phyloP scores from a whole-genome alignment of 345 rosid genomes.

The Chamaenerion angustifolium region DNA sequence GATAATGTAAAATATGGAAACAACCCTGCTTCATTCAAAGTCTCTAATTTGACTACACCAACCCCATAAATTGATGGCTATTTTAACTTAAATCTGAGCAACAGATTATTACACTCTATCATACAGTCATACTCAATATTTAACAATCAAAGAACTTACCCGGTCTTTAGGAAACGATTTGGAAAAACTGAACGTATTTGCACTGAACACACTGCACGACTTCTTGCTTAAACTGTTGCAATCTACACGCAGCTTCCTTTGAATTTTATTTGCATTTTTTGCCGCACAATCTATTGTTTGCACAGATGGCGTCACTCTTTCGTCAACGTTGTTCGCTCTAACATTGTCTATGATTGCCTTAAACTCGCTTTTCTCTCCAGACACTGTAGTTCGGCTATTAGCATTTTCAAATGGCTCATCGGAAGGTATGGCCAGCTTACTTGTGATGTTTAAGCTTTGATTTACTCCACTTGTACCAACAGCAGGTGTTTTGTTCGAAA shows the following conservation, averaged over 20 bases:
- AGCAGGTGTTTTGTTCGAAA: conserved; percentile 32
- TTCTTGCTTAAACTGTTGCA: conserved; percentile 22
- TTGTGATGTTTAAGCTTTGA: conserved; percentile 19
- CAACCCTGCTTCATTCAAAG: no score
- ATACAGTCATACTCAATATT: background rate
- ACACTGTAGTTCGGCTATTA: conserved; percentile 19
- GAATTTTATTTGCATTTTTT: conserved; percentile 21
- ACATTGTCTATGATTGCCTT: conserved; percentile 17
- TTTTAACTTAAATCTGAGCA: no score
- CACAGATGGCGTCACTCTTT: conserved; percentile 17
- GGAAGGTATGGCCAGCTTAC: conserved; percentile 14
- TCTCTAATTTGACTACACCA: no score
- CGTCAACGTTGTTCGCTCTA: conserved; percentile 12
- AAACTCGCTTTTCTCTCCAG: conserved; percentile 24
- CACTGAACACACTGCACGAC: conserved; percentile 38
- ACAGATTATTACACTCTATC: no score
- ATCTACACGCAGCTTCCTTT: conserved; percentile 21
- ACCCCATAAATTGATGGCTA: no score
- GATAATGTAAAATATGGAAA: no score
- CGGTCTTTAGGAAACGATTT: conserved; percentile 63
- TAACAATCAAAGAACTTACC: conserved; percentile 35
- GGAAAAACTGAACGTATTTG: conserved; percentile 70
- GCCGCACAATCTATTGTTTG: conserved; percentile 15
- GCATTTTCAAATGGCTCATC: conserved; percentile 17
- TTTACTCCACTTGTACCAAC: conserved; percentile 18